Evolutionary conservation across 1,284 basidiomycete species (phyloP), one percentile per base, ranked within the genome.

Genomic region (Tetrapyrgos nigripes): DNA sequence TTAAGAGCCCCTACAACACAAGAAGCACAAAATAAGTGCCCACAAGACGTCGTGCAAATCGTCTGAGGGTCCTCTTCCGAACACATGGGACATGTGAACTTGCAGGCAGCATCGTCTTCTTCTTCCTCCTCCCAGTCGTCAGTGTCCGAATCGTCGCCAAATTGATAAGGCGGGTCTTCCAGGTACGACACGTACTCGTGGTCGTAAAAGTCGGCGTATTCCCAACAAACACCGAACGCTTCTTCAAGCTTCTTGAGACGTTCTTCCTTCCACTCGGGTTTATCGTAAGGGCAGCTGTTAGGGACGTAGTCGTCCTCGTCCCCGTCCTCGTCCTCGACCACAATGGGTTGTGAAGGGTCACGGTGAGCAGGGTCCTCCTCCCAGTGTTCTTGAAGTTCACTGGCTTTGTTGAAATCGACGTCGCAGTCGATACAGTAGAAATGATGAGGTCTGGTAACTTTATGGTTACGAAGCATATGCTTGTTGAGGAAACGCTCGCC

Each of bases 1-100:
- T 65, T 64, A 11, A 60, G 46, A 3, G 60, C 60, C 2, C 54
- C 37, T 4, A 53, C 60, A 23, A 68, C 64, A 44, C 66, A 68
- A 49, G 58, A 50, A 17, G 60, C 58, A 54, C 67, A 68, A 24
- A 65, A 68, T 3, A 68, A 31, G 27, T 68, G 67, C 3, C 67
- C 67, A 23, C 67, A 68, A 10, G 53, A 57, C 11, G 63, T 62
- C 10, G 60, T 60, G 26, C 62, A 64, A 24, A 65, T 53, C 10
- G 62, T 46, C 3, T 62, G 19, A 1, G 61, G 53, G 4, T 28
- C 27, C 40, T 63, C 37, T 10, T 50, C 31, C 37, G 19, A 40
- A 47, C 67, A 68, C 53, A 66, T 57, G 1, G 67, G 67, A 56
- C 67, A 68, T 11, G 46, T 43, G 21, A 67, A 66, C 3, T 51